Evolutionary conservation across 2,329 filamentous ascomycete species (phyloP).

Genomic region (Fusarium sp.): DNA sequence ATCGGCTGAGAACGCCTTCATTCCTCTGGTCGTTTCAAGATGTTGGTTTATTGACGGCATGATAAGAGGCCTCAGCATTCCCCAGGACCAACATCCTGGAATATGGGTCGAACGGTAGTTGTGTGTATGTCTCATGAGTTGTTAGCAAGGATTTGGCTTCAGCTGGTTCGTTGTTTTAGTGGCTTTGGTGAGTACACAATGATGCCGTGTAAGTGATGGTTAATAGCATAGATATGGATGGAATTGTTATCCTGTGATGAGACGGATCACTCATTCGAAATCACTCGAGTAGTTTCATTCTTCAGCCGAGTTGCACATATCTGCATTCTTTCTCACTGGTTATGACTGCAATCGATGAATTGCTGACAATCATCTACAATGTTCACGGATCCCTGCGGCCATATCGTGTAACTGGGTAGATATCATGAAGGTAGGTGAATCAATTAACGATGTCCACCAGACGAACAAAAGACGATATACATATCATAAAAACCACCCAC

Average conservation of each 20-base stretch:
- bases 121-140: slow-evolving; percentile 15
- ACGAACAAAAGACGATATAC: not conserved
- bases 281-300: not conserved
- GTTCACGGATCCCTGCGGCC: too few relatives aligned
- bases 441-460: not conserved
- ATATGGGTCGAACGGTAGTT: slow-evolving; percentile 7
- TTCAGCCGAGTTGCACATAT: not conserved
- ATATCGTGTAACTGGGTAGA: too few relatives aligned
- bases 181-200: not conserved
- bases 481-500: not conserved
- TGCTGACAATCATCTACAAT: too few relatives aligned
- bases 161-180: too few relatives aligned
- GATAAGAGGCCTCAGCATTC: slow-evolving; percentile 22
- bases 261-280: not conserved
- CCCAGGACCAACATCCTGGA: slow-evolving; percentile 19
- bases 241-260: slow-evolving; percentile 1
- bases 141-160: not conserved
- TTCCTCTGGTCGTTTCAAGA: slow-evolving; percentile 22
- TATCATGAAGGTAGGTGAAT: too few relatives aligned
- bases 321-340: not conserved
- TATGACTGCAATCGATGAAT: too few relatives aligned
- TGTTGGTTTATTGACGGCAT: slow-evolving; percentile 17
- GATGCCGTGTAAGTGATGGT: not conserved
- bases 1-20: slow-evolving; percentile 5
- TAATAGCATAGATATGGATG: not conserved